Evolutionary conservation across 139 green algal genomes (phyloP).

Genomic region (Asterochloris sp.): DNA sequence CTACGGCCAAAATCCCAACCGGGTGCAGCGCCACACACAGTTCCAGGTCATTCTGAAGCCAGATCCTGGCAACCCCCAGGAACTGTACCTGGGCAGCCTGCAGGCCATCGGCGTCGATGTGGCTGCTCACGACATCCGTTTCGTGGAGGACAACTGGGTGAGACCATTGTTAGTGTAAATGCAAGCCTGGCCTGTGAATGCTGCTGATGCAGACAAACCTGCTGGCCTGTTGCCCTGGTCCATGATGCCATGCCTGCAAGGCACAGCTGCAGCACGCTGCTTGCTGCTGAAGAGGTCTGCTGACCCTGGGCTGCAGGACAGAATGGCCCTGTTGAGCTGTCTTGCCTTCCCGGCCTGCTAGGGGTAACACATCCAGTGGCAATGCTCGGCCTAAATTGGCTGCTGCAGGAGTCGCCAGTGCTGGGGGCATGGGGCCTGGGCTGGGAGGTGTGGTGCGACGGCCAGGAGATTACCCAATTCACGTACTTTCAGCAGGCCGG

Average conservation of each 20-base stretch:
- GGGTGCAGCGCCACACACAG: conserved; percentile 97
- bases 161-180: conserved; percentile 9
- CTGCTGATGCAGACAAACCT: neutral
- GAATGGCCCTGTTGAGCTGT: no score
- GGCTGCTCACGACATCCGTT: conserved; percentile 82
- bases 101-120: conserved; percentile 89
- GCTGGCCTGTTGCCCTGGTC: no score
- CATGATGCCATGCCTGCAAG: no score
- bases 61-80: conserved; percentile 93
- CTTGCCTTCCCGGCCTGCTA: no score
- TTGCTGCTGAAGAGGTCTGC: no score
- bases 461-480: conserved; percentile 69
- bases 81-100: conserved; percentile 93
- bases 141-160: conserved; percentile 99
- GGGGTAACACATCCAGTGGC: no score
- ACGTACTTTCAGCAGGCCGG: conserved; percentile 95
- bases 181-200: neutral
- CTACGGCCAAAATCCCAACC: conserved; percentile 98
- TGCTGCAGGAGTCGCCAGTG: conserved; percentile 89
- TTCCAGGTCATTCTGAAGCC: conserved; percentile 98
- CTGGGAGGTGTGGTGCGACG: conserved; percentile 77
- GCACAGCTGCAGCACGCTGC: no score
- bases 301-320: no score
- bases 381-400: neutral
- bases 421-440: conserved; percentile 96